These are phyloP conservation scores for Lachancea sp. DNA, from an alignment of 805 yeast species.

Conservation along the genomic window DNA sequence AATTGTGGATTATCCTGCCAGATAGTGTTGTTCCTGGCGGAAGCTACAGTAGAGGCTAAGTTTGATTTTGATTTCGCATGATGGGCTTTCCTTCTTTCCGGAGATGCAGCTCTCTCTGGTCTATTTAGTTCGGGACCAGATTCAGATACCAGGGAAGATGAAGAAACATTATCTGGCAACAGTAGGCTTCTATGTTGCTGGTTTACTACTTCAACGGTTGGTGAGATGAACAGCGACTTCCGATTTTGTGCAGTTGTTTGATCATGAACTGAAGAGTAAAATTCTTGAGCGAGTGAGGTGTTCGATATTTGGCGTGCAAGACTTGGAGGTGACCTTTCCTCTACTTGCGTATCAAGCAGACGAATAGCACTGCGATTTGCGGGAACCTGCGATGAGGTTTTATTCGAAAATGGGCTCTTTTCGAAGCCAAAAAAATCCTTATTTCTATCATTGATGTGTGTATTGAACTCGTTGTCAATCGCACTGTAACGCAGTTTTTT, in stretches of 20 bases:
- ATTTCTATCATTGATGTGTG: not conserved
- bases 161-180: slow-evolving; percentile 14
- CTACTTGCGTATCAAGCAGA: slow-evolving; percentile 4
- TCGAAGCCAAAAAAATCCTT: not conserved
- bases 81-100: slow-evolving; percentile 33
- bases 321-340: not conserved
- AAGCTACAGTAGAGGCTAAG: slow-evolving; percentile 24
- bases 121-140: slow-evolving; percentile 13
- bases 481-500: slow-evolving; percentile 32
- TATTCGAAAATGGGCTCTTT: not conserved
- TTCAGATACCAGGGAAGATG: slow-evolving; percentile 14
- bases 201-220: slow-evolving; percentile 67
- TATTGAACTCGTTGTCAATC: slow-evolving; percentile 11
- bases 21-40: slow-evolving; percentile 8
- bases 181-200: slow-evolving; percentile 35
- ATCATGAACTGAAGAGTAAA: slow-evolving; percentile 17
- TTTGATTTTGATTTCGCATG: slow-evolving; percentile 37
- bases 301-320: not conserved
- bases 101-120: slow-evolving; percentile 30
- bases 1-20: not conserved
- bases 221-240: slow-evolving; percentile 60
- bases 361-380: slow-evolving; percentile 8
- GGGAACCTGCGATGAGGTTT: slow-evolving; percentile 1
- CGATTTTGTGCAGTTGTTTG: slow-evolving; percentile 20
- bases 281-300: slow-evolving; percentile 4